These are phyloP conservation scores for Rheum nobile DNA, from an alignment of 148 eudicot genomes.

Conservation along the genomic window DNA sequence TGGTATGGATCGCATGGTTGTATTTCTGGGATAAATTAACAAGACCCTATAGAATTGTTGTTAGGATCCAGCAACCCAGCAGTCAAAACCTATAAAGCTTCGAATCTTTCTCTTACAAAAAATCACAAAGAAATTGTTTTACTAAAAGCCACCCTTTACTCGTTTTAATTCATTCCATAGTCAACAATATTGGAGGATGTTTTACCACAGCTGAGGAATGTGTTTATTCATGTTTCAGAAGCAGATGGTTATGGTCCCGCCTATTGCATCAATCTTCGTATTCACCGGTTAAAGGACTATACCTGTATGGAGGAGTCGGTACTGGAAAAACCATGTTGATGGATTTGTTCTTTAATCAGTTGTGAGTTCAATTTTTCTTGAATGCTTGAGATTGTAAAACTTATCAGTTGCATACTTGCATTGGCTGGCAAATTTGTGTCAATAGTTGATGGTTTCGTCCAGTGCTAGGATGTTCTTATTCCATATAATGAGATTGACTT, in stretches of 20 bases:
- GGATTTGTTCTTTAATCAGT: slow-evolving; percentile 74
- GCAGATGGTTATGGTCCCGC: slow-evolving; percentile 85
- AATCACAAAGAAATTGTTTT: neutral
- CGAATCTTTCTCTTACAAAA: neutral
- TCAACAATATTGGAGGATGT: neutral
- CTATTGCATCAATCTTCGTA: slow-evolving; percentile 56
- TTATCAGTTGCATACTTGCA: neutral
- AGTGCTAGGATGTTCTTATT: neutral
- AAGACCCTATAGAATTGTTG: no score
- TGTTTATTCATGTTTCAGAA: slow-evolving; percentile 32
- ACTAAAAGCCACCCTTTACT: neutral
- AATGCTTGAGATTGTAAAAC: neutral
- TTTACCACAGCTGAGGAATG: neutral
- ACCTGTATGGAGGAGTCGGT: slow-evolving; percentile 90
- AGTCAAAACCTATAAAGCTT: neutral
- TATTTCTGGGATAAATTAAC: no score
- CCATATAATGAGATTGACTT: neutral
- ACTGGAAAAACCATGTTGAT: slow-evolving; percentile 98
- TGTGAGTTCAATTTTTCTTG: slow-evolving; percentile 33
- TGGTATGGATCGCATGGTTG: neutral
- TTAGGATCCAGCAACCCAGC: no score
- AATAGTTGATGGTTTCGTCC: neutral
- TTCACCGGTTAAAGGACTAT: slow-evolving; percentile 81
- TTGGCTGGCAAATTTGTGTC: neutral
- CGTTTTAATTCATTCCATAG: neutral